These are phyloP conservation scores for Trichosporon ovoides DNA, from an alignment of 1,284 basidiomycete species.

Conservation along the genomic window DNA sequence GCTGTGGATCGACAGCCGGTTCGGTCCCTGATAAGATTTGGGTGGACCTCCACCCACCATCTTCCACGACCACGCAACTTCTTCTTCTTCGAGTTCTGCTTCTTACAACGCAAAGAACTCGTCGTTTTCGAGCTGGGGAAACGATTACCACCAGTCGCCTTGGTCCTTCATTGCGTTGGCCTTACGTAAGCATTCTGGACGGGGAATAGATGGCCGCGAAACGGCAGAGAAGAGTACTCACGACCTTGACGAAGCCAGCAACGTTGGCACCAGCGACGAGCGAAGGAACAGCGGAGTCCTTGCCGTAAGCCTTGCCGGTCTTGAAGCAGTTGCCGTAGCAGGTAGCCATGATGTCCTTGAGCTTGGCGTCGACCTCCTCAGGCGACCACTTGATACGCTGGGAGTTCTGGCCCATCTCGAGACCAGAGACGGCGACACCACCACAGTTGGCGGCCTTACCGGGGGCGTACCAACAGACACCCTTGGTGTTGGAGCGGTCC, in stretches of 20 bases:
- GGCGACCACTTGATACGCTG: slow-evolving; percentile 57
- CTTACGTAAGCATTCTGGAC: too few relatives aligned
- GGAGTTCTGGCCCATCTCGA: slow-evolving; percentile 79
- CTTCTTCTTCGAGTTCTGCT: too few relatives aligned
- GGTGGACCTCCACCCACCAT: too few relatives aligned
- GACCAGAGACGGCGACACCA: slow-evolving; percentile 57
- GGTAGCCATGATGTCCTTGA: slow-evolving; percentile 70
- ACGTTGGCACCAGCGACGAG: slow-evolving; percentile 69
- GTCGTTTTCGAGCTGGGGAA: too few relatives aligned
- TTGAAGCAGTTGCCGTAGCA: slow-evolving; percentile 60
- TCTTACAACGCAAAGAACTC: too few relatives aligned
- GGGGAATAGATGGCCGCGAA: slow-evolving; percentile 59
- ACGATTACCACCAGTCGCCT: slow-evolving; percentile 65
- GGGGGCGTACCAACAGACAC: slow-evolving; percentile 62
- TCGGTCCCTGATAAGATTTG: too few relatives aligned
- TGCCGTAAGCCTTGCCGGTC: slow-evolving; percentile 60
- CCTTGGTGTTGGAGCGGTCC: slow-evolving; percentile 36
- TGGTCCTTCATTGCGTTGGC: slow-evolving; percentile 61
- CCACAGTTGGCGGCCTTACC: slow-evolving; percentile 68
- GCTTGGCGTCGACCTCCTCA: slow-evolving; percentile 64
- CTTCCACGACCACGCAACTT: neutral
- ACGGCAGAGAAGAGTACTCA: neutral
- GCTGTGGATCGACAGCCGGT: neutral
- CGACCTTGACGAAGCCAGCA: slow-evolving; percentile 64
- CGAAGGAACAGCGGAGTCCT: slow-evolving; percentile 57